phyloP scores from a whole-genome alignment of 768 basidiomycete genomes.

The Amanita phalloides region DNA sequence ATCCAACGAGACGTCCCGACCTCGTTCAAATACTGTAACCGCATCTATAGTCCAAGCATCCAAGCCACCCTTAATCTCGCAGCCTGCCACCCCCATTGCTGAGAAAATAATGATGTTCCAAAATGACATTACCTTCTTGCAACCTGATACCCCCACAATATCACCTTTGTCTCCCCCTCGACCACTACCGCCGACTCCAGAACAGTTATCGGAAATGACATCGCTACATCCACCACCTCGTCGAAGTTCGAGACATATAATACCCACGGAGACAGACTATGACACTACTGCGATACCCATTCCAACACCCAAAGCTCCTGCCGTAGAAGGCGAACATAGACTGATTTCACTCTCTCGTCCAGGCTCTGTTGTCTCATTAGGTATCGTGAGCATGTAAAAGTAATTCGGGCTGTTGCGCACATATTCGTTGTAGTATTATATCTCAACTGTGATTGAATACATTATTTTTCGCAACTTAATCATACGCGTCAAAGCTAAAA shows the following conservation, averaged over 20 bases:
- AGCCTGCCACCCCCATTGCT: conserved; percentile 46
- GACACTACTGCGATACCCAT: conserved; percentile 10
- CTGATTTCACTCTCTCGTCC: conserved; percentile 33
- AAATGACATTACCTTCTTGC: conserved; percentile 54
- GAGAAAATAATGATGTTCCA: conserved; percentile 45
- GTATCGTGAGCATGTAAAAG: conserved; percentile 30
- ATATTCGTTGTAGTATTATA: conserved; percentile 4
- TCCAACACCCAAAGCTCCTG: conserved; percentile 11
- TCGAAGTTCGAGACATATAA: conserved; percentile 40
- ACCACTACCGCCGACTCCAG: conserved; percentile 10
- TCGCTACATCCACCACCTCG: conserved; percentile 57
- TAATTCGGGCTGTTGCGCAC: background rate
- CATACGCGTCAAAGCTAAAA: background rate
- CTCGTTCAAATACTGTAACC: conserved; percentile 1
- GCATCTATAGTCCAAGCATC: background rate
- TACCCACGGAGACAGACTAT: conserved; percentile 20
- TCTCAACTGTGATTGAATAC: conserved; percentile 1
- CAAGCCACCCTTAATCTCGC: conserved; percentile 4
- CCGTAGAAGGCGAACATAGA: conserved; percentile 19
- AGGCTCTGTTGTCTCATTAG: conserved; percentile 44
- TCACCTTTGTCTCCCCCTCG: conserved; percentile 23
- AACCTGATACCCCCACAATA: conserved; percentile 36
- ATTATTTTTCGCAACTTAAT: background rate
- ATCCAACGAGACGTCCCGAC: background rate
- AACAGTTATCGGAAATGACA: conserved; percentile 16